Evolutionary conservation across 306 rosid genomes (phyloP).

Genomic region (Medicago arabica): DNA sequence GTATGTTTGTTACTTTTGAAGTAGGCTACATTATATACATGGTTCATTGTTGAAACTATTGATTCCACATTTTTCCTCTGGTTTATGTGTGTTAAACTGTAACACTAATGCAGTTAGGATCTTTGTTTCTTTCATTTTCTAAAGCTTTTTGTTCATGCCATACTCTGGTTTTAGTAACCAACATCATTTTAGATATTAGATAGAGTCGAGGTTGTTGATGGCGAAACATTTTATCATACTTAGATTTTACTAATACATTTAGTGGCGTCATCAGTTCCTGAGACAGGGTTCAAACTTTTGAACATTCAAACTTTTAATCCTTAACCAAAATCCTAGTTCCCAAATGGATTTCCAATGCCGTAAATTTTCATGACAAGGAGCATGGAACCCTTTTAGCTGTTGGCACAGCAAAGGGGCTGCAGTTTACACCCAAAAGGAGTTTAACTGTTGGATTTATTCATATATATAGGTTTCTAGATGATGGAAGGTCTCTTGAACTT

Average conservation of each 20-base stretch:
- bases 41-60: conserved; percentile 9
- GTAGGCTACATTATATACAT: neutral
- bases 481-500: conserved; percentile 92
- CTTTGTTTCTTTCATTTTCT: conserved; percentile 28
- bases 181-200: conserved; percentile 10
- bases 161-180: conserved; percentile 14
- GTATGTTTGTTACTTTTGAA: conserved; percentile 4
- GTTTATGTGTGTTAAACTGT: neutral
- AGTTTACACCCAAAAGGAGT: conserved; percentile 79
- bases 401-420: conserved; percentile 95
- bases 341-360: too few species aligned
- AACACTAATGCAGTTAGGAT: conserved; percentile 1
- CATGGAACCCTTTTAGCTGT: conserved; percentile 93
- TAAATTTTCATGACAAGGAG: conserved; percentile 94
- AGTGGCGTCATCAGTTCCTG: too few species aligned
- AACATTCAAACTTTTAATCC: too few species aligned
- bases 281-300: too few species aligned
- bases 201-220: conserved; percentile 36
- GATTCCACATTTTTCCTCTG: conserved; percentile 1
- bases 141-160: conserved; percentile 15
- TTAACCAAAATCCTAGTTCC: too few species aligned
- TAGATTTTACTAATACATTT: too few species aligned
- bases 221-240: conserved; percentile 23
- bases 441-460: conserved; percentile 80
- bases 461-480: conserved; percentile 88